Conservation (phyloP, 1,284 basidiomycete genomes). For the Bothia castanella region DNA sequence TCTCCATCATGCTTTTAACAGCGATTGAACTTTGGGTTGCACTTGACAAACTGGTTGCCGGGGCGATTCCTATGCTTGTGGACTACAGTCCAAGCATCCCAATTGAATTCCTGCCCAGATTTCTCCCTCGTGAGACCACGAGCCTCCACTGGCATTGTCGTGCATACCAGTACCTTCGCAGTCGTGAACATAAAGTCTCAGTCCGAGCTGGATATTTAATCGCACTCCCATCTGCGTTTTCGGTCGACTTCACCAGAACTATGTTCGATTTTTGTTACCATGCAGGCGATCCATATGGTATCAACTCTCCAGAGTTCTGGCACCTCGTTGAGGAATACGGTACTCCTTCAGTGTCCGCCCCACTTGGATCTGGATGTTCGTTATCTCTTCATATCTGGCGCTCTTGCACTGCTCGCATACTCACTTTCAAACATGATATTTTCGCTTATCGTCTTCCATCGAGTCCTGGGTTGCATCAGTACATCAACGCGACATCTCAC, state of each 20-base stretch:
- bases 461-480: slow-evolving; percentile 35
- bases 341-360: too few species aligned
- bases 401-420: not conserved
- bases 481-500: slow-evolving; percentile 34
- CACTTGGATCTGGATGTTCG: not conserved
- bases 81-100: slow-evolving; percentile 47
- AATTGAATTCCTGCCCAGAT: not conserved
- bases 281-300: too few species aligned
- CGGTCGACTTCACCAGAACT: too few species aligned
- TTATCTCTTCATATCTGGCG: not conserved
- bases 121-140: not conserved
- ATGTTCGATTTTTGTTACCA: too few species aligned
- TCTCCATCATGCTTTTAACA: slow-evolving; percentile 37
- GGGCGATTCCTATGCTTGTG: slow-evolving; percentile 35
- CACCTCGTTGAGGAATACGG: not conserved
- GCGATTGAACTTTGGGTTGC: slow-evolving; percentile 43
- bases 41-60: slow-evolving; percentile 38
- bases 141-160: slow-evolving; percentile 27
- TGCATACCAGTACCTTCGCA: slow-evolving; percentile 31
- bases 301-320: not conserved
- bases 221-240: not conserved
- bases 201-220: not conserved
- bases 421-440: too few species aligned
- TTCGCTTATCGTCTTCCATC: slow-evolving; percentile 33
- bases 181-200: not conserved